A percentile compares a stretch with the other conserved stretches of the same genome.
These are phyloP conservation scores for Exophiala aquamarina DNA, from an alignment of 2,329 filamentous ascomycete genomes.

Conservation along the genomic window DNA sequence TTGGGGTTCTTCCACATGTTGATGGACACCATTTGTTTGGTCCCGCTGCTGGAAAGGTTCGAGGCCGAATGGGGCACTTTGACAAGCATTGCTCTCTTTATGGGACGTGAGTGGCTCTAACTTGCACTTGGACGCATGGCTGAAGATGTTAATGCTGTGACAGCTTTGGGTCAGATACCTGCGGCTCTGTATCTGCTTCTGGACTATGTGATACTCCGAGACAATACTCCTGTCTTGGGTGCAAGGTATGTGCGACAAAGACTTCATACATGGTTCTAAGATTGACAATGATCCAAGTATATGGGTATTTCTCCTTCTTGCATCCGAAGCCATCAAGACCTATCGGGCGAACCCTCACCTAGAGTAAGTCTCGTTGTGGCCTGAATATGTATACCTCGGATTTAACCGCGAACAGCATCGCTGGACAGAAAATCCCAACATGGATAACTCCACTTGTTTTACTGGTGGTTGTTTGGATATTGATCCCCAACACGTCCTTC, in stretches of 20 bases:
- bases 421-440: constrained; percentile 75
- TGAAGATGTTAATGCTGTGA: constrained; percentile 3
- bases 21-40: constrained; percentile 75
- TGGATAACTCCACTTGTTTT: constrained; percentile 86
- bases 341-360: constrained; percentile 80
- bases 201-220: constrained; percentile 69
- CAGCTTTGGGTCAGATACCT: constrained; percentile 77
- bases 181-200: constrained; percentile 77
- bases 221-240: constrained; percentile 75
- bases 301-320: constrained; percentile 88
- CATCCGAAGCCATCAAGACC: constrained; percentile 81
- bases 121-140: not conserved
- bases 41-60: constrained; percentile 89
- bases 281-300: constrained; percentile 57
- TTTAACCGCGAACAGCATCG: constrained; percentile 45
- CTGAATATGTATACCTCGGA: not conserved
- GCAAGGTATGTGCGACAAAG: constrained; percentile 64
- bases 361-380: constrained; percentile 41
- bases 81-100: constrained; percentile 81
- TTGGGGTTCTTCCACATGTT: constrained; percentile 75
- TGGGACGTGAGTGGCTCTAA: constrained; percentile 73
- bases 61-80: constrained; percentile 90
- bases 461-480: constrained; percentile 69
- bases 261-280: not conserved
- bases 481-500: constrained; percentile 79